Conservation (phyloP, 2,329 filamentous ascomycete species). For the Scopulariopsis brevicaulis region DNA sequence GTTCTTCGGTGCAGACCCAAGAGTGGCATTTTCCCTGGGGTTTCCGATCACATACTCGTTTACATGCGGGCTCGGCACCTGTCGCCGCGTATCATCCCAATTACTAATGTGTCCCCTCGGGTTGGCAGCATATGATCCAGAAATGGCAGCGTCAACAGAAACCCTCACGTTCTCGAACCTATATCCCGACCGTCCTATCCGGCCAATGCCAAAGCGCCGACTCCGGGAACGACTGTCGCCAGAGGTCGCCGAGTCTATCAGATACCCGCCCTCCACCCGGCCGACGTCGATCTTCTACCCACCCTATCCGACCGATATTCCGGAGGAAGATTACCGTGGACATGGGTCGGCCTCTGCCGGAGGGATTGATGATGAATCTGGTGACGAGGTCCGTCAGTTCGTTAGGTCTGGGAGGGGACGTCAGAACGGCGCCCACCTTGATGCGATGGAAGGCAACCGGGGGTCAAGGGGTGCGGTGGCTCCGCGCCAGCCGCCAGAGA, state of each 20-base stretch:
- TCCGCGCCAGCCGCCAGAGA: constrained; percentile 34
- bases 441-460: constrained; percentile 52
- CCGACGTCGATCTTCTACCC: constrained; percentile 53
- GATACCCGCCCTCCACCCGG: constrained; percentile 68
- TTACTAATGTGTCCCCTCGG: constrained; percentile 5
- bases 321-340: constrained; percentile 1
- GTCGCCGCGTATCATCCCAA: neutral
- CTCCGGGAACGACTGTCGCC: constrained; percentile 80
- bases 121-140: constrained; percentile 32
- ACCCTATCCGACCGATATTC: constrained; percentile 3
- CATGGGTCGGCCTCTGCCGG: neutral
- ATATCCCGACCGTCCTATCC: constrained; percentile 84
- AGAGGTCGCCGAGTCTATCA: constrained; percentile 71
- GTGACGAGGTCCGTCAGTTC: constrained; percentile 3
- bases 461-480: constrained; percentile 30
- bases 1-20: neutral
- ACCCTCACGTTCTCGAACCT: constrained; percentile 54
- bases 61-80: neutral
- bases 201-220: constrained; percentile 79
- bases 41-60: neutral
- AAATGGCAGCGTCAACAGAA: constrained; percentile 51
- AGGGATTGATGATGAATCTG: neutral
- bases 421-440: constrained; percentile 25
- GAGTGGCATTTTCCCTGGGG: neutral
- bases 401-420: neutral